These are phyloP conservation scores for Nicotiana attenuata DNA, from an alignment of 257 asterid genomes.

Conservation along the genomic window DNA sequence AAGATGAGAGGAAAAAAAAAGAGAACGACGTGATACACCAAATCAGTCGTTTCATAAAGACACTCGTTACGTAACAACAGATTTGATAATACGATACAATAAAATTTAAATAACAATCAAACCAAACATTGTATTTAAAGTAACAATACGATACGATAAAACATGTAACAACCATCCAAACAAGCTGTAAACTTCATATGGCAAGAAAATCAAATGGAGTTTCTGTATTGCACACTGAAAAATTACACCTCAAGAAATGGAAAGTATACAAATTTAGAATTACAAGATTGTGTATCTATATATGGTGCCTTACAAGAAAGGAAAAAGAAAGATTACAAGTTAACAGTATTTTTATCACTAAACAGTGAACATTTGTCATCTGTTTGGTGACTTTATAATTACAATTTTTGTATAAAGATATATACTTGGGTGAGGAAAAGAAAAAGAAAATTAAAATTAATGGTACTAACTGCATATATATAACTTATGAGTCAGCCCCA, in stretches of 20 bases:
- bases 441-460: background rate
- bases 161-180: no score
- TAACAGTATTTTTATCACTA: conserved; percentile 1
- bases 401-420: background rate
- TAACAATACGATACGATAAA: no score
- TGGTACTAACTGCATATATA: background rate
- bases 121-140: no score
- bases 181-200: no score
- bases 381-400: background rate
- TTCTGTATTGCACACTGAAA: background rate
- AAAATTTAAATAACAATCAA: no score
- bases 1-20: no score
- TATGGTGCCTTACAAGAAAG: background rate
- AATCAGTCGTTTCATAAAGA: no score
- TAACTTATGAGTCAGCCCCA: conserved; percentile 22
- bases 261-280: background rate
- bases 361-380: background rate
- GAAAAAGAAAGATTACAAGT: background rate
- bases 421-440: background rate
- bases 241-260: background rate
- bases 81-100: no score
- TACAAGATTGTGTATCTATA: background rate
- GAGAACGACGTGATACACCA: no score
- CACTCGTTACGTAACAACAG: no score
- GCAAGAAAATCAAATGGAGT: background rate